A percentile compares a stretch with the other conserved stretches of the same genome.
These are phyloP conservation scores for Dendrobium nobile DNA, from an alignment of 106 monocot genomes.

Conservation along the genomic window DNA sequence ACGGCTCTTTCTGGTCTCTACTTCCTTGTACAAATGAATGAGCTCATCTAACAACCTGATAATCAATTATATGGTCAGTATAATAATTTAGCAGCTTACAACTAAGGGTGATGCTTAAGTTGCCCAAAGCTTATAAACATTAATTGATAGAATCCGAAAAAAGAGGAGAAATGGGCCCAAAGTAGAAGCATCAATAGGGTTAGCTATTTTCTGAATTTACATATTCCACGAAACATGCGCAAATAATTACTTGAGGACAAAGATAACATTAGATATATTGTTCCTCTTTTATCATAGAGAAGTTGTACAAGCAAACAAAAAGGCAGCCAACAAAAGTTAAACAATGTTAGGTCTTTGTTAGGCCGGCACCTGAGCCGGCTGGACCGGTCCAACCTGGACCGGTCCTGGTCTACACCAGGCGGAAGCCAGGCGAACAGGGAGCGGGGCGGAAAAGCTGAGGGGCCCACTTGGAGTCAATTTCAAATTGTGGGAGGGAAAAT, in stretches of 20 bases:
- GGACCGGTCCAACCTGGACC: too few relatives aligned
- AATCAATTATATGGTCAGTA: not conserved
- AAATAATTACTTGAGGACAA: not conserved
- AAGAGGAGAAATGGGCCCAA: not conserved
- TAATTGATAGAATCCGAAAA: not conserved
- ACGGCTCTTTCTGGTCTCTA: conserved; percentile 45
- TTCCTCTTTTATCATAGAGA: not conserved
- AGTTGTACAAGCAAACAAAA: not conserved
- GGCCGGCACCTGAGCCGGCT: too few relatives aligned
- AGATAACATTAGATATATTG: not conserved
- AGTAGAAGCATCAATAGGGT: not conserved
- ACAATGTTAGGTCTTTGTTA: not conserved
- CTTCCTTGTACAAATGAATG: conserved; percentile 64
- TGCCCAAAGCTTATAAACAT: not conserved
- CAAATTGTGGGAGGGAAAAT: too few relatives aligned
- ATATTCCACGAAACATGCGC: not conserved
- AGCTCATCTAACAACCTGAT: conserved; percentile 80
- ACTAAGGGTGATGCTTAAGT: not conserved
- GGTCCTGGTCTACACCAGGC: too few relatives aligned
- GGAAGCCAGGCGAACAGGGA: too few relatives aligned
- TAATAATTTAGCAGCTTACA: not conserved
- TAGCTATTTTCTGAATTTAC: not conserved
- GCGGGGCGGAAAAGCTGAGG: too few relatives aligned
- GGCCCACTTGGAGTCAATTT: too few relatives aligned
- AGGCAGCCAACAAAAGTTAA: not conserved